Evolutionary conservation across 768 basidiomycete species (phyloP).

Genomic region (Baorangia bicolor): DNA sequence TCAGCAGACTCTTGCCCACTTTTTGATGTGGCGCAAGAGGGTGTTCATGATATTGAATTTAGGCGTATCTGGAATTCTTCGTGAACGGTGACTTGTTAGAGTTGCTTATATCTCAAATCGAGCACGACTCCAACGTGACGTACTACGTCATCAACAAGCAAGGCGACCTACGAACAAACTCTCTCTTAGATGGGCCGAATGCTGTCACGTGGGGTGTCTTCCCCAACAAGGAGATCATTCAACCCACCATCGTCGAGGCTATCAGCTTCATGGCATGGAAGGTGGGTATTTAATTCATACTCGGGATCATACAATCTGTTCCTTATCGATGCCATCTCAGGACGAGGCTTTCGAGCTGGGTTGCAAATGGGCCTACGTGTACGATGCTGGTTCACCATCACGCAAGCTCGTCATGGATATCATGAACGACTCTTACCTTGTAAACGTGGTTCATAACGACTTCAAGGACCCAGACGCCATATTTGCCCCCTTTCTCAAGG

Average conservation of each 20-base stretch:
- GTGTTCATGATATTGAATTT: background rate
- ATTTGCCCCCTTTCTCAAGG: conserved; percentile 82
- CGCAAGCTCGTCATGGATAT: conserved; percentile 72
- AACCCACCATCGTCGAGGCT: conserved; percentile 95
- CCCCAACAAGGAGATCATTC: conserved; percentile 94
- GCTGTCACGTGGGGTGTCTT: conserved; percentile 99
- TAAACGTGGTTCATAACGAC: conserved; percentile 96
- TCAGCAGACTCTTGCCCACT: conserved; percentile 24
- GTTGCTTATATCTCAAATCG: conserved; percentile 75
- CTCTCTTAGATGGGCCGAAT: conserved; percentile 91
- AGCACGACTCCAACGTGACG: conserved; percentile 83
- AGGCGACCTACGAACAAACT: conserved; percentile 94
- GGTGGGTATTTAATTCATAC: conserved; percentile 39
- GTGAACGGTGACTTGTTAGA: conserved; percentile 73
- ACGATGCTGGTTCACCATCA: conserved; percentile 73
- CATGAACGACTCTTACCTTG: conserved; percentile 82
- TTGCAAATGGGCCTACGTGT: conserved; percentile 85
- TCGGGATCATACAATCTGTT: background rate
- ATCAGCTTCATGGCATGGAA: conserved; percentile 99
- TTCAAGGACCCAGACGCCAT: conserved; percentile 84
- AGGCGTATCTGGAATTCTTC: conserved; percentile 98
- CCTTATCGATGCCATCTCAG: conserved; percentile 37
- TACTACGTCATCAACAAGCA: conserved; percentile 98
- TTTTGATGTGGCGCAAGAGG: background rate
- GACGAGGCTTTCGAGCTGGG: conserved; percentile 96